Evolutionary conservation across 2,329 filamentous ascomycete species (phyloP).

Genomic region (Hypoxylon sp.): DNA sequence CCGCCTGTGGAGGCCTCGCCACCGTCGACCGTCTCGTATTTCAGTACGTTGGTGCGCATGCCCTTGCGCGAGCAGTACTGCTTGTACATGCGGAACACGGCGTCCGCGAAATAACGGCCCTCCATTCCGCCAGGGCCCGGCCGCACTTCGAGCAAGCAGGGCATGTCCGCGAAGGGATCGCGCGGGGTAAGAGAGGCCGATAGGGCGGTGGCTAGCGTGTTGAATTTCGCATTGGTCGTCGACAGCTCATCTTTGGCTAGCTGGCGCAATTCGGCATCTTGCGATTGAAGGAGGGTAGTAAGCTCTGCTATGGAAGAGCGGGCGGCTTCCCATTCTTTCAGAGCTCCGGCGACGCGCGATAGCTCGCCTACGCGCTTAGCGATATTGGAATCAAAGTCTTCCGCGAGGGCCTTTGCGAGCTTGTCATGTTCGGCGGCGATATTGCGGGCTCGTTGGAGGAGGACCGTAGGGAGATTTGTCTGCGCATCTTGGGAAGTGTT

Average conservation of each 20-base stretch:
- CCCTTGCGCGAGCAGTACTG: constrained; percentile 79
- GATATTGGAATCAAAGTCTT: constrained; percentile 69
- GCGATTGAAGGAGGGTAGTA: constrained; percentile 63
- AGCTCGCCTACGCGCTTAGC: constrained; percentile 75
- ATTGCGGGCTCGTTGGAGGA: constrained; percentile 72
- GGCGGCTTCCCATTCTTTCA: constrained; percentile 72
- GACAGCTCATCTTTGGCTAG: constrained; percentile 86
- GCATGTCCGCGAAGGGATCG: constrained; percentile 90
- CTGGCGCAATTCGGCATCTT: constrained; percentile 79
- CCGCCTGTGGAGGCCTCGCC: constrained; percentile 65
- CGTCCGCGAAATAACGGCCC: constrained; percentile 89
- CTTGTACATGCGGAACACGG: constrained; percentile 92
- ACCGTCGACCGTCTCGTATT: constrained; percentile 82
- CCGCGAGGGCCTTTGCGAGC: constrained; percentile 66
- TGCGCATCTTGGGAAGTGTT: constrained; percentile 48
- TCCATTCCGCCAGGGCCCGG: constrained; percentile 94
- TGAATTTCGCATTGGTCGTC: constrained; percentile 74
- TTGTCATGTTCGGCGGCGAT: constrained; percentile 71
- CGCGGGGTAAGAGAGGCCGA: constrained; percentile 85
- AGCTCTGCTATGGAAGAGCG: constrained; percentile 70
- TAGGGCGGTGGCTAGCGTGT: constrained; percentile 75
- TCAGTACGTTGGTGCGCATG: constrained; percentile 77
- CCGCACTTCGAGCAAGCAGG: constrained; percentile 91
- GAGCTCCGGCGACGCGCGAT: constrained; percentile 68
- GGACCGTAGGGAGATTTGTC: constrained; percentile 64